phyloP scores from a whole-genome alignment of 208 protist species.

The Phytomonas sp. region DNA sequence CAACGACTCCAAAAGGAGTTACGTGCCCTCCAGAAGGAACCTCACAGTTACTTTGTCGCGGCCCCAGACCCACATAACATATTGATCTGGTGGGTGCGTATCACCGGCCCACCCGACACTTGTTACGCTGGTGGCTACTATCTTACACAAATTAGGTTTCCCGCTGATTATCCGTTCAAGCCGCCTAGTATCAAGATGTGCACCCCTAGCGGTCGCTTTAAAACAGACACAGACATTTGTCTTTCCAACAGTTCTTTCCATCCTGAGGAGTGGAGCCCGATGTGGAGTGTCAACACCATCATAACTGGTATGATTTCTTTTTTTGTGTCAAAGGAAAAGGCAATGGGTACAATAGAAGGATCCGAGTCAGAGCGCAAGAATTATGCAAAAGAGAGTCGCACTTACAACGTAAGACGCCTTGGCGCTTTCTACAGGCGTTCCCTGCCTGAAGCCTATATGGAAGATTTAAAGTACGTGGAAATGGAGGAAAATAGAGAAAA shows the following conservation, averaged over 20 bases:
- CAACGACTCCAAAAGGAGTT: conserved; percentile 55
- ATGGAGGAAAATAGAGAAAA: not conserved
- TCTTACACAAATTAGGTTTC: conserved; percentile 92
- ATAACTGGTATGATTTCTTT: conserved; percentile 82
- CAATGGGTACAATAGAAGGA: conserved; percentile 28
- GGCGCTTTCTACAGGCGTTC: conserved; percentile 27
- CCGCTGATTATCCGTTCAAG: conserved; percentile 94
- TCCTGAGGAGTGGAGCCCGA: conserved; percentile 81
- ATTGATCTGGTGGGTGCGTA: conserved; percentile 86
- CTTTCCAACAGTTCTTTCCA: conserved; percentile 84
- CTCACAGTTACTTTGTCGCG: conserved; percentile 25
- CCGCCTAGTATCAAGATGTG: conserved; percentile 85
- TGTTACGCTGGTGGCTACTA: conserved; percentile 90
- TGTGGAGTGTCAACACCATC: conserved; percentile 78
- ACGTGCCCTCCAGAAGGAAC: conserved; percentile 20
- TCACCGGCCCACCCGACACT: conserved; percentile 25
- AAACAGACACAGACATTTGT: conserved; percentile 53
- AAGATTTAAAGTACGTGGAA: conserved; percentile 23
- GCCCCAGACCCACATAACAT: conserved; percentile 76
- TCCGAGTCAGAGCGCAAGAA: conserved; percentile 23
- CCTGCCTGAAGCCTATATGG: conserved; percentile 36
- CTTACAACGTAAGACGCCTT: conserved; percentile 46
- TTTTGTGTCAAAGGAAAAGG: conserved; percentile 46
- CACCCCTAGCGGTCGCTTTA: conserved; percentile 84
- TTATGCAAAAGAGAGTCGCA: conserved; percentile 30